A percentile compares a stretch with the other conserved stretches of the same genome.
Evolutionary conservation across 345 rosid species (phyloP).

Genomic region (Triadica sebifera): DNA sequence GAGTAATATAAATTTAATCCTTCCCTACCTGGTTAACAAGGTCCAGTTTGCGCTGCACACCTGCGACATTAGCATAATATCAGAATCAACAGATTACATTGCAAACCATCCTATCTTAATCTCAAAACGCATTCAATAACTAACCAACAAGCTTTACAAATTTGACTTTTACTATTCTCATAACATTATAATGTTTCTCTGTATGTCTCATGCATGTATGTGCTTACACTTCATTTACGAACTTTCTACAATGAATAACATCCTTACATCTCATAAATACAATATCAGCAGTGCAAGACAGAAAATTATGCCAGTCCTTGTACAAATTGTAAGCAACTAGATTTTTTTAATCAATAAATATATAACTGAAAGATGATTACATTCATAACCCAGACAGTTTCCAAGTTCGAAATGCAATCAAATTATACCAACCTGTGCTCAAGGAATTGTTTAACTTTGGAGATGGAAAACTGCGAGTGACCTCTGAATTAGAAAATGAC

Average conservation of each 20-base stretch:
- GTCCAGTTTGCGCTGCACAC: slow-evolving; percentile 61
- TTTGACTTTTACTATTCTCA: not conserved
- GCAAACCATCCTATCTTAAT: not conserved
- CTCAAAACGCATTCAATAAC: not conserved
- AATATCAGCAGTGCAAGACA: not conserved
- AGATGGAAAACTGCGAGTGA: slow-evolving; percentile 37
- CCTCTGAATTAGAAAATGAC: slow-evolving; percentile 44
- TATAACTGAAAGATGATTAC: not conserved
- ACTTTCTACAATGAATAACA: not conserved
- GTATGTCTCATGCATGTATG: not conserved
- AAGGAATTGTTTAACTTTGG: slow-evolving; percentile 47
- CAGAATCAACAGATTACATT: not conserved
- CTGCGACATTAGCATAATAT: slow-evolving; percentile 28
- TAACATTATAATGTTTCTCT: not conserved
- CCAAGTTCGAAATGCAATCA: not conserved
- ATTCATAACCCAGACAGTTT: not conserved
- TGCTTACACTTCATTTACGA: not conserved
- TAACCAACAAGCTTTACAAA: not conserved
- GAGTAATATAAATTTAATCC: not conserved
- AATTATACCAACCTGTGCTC: slow-evolving; percentile 35
- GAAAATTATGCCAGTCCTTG: too few relatives aligned
- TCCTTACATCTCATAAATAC: not conserved
- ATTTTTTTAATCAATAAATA: too few relatives aligned
- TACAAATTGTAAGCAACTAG: not conserved
- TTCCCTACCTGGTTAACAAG: slow-evolving; percentile 48